Conservation (phyloP, 1,139 yeast species). For the Saccharomycopsis hybrid region DNA sequence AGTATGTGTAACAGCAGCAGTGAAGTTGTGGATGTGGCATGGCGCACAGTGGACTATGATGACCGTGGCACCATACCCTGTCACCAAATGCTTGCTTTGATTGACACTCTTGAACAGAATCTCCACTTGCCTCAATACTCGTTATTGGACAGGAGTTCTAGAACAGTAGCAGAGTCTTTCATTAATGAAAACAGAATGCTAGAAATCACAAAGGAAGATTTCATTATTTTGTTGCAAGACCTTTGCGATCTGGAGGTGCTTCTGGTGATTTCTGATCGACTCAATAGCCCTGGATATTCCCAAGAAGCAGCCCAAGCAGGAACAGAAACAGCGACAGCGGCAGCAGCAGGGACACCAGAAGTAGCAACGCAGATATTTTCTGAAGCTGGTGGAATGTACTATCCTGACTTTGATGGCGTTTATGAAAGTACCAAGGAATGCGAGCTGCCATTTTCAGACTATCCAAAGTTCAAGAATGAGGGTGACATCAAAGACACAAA, state of each 20-base stretch:
- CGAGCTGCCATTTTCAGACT: neutral
- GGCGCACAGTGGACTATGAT: neutral
- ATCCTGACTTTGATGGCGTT: too few species aligned
- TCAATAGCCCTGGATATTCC: too few species aligned
- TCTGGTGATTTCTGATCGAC: neutral
- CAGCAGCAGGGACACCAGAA: too few species aligned
- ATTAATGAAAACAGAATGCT: constrained; percentile 4
- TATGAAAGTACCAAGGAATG: too few species aligned
- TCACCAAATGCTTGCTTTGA: neutral
- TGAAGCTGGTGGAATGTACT: too few species aligned
- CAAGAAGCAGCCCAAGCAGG: neutral
- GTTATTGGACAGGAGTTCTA: constrained; percentile 1
- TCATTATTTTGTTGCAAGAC: constrained; percentile 1
- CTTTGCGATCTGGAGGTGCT: too few species aligned
- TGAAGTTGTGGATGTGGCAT: too few species aligned
- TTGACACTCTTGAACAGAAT: constrained; percentile 1
- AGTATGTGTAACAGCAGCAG: too few species aligned
- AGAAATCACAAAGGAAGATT: constrained; percentile 5
- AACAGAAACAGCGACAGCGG: too few species aligned
- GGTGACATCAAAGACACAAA: neutral
- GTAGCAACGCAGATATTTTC: too few species aligned
- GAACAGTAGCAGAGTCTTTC: constrained; percentile 5
- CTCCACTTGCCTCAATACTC: neutral
- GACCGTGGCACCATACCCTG: constrained; percentile 1
- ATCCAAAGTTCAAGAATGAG: neutral